Base-by-base conservation (phyloP, 2,329 filamentous ascomycete species). In the Cercospora sp. region DNA sequence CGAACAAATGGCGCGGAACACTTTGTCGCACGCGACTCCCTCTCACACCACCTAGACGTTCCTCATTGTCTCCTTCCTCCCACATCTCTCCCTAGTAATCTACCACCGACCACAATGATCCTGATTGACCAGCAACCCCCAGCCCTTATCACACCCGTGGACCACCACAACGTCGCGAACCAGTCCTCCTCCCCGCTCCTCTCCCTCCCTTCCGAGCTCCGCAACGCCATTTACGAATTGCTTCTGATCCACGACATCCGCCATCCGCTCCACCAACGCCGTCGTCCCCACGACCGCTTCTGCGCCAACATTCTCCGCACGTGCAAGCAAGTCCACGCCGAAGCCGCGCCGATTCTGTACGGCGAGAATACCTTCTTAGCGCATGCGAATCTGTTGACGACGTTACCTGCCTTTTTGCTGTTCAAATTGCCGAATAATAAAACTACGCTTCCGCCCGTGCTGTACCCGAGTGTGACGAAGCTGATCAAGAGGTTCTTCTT, bases 191-290 rank as follows among this genome's bases (percentile, higher is more conserved):
- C 66, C 28, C 71, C 65, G 26, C 73, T 82, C 68, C 79, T 82
- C 77, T 74, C 70, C 26, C 82, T 91, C 2, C 84, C 90, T 33
- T 81, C 82, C 7, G 88, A 90, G 73, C 82, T 91, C 3, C 84
- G 84, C 42, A 86, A 89, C 64, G 83, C 88, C 72, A 85, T 90
- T 51, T 85, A 81, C 75, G 70, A 73, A 42, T 72, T 75, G 16
- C 75, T 82, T 23, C 77, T 83, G 13, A 51, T 73, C 20, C 69
- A 70, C 64, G 64, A 60, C 69, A 36, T 68, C 67, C 67, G 69
- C 66, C 55, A 73, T 30, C 42, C 58, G 7, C 45, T 45, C n/a
- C 42, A 30, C 40, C 30, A 28, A 36, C 62, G 30, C 18, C 45
- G 33, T 3, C 26, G 28, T 9, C 40, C 31, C 33, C 55, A 66